Conservation (phyloP, 345 rosid species). For the Moricandia moricandioides region DNA sequence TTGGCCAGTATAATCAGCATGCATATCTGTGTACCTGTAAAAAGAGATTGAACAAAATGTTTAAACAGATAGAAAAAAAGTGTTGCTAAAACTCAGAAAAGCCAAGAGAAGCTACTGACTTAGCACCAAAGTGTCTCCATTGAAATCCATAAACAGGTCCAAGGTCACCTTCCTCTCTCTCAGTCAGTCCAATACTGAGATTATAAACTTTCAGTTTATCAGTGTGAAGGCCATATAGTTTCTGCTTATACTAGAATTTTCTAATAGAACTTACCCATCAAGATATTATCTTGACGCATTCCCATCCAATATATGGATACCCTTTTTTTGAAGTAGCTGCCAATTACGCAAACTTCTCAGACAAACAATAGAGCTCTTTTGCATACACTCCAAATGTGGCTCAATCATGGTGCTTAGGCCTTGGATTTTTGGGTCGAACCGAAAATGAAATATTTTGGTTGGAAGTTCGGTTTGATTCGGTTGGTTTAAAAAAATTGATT, state of each 20-base stretch:
- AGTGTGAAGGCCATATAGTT: neutral
- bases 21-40: constrained; percentile 78
- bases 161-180: constrained; percentile 84
- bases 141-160: constrained; percentile 98
- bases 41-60: neutral
- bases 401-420: too few relatives aligned
- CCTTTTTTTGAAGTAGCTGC: constrained; percentile 90
- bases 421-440: too few relatives aligned
- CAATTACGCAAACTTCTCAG: constrained; percentile 11
- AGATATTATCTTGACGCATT: constrained; percentile 96
- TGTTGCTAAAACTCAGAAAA: too few relatives aligned
- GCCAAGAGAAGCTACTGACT: constrained; percentile 46
- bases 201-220: neutral
- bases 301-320: constrained; percentile 89
- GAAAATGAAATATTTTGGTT: too few relatives aligned
- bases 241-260: neutral
- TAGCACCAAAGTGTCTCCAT: constrained; percentile 98
- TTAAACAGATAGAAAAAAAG: neutral
- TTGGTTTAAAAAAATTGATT: too few relatives aligned
- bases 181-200: constrained; percentile 65
- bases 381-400: too few relatives aligned
- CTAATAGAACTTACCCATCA: constrained; percentile 70
- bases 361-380: neutral
- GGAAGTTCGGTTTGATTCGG: too few relatives aligned
- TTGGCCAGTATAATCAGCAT: constrained; percentile 86